These are phyloP conservation scores for Geotrichum armillariae DNA, from an alignment of 1,139 yeast species.

Conservation along the genomic window DNA sequence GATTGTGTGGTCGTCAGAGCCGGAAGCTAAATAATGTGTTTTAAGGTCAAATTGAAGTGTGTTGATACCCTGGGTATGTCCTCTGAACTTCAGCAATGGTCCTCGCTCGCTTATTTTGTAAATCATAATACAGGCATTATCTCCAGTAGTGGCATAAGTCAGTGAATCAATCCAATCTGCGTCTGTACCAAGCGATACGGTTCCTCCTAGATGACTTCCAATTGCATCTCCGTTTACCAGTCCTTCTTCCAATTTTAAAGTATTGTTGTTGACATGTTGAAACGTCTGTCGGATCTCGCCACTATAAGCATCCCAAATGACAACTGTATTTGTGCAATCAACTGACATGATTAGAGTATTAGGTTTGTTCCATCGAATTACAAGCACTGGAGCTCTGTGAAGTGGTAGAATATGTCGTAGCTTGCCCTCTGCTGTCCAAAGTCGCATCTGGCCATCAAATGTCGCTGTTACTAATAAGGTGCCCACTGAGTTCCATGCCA, in stretches of 20 bases:
- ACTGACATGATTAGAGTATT: constrained; percentile 45
- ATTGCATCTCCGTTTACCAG: constrained; percentile 8
- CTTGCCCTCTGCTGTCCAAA: constrained; percentile 38
- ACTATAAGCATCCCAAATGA: constrained; percentile 55
- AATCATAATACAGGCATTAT: constrained; percentile 56
- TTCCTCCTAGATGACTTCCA: background rate
- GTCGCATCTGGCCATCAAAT: constrained; percentile 36
- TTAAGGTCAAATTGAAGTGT: constrained; percentile 52
- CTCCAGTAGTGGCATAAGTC: constrained; percentile 70
- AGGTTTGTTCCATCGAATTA: constrained; percentile 51
- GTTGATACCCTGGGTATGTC: constrained; percentile 68
- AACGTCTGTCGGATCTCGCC: constrained; percentile 45
- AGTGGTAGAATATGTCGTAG: constrained; percentile 58
- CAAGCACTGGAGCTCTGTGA: constrained; percentile 55
- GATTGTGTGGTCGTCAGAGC: constrained; percentile 72
- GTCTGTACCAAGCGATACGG: constrained; percentile 46
- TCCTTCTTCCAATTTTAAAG: constrained; percentile 12
- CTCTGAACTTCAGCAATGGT: constrained; percentile 63
- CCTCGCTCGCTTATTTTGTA: constrained; percentile 52
- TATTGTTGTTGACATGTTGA: constrained; percentile 19
- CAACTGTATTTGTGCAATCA: constrained; percentile 45
- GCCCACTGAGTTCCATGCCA: constrained; percentile 37
- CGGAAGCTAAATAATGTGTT: constrained; percentile 61
- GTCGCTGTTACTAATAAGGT: constrained; percentile 36
- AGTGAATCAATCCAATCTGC: constrained; percentile 72